These are phyloP conservation scores for Russula earlei DNA, from an alignment of 768 basidiomycete genomes.

Conservation along the genomic window DNA sequence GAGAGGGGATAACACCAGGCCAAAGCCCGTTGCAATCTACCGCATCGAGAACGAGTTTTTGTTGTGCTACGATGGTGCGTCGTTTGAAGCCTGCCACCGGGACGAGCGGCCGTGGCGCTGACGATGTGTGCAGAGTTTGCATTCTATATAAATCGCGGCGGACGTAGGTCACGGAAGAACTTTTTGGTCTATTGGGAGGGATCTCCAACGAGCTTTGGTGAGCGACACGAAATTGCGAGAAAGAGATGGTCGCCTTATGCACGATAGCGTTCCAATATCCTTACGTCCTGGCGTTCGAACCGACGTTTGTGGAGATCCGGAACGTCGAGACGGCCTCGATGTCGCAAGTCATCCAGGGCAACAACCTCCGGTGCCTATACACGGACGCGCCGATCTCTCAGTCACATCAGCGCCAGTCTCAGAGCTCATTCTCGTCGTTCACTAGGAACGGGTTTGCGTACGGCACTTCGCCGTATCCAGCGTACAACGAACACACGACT, in stretches of 20 bases:
- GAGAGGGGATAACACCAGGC: constrained; percentile 69
- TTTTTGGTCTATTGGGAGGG: constrained; percentile 99
- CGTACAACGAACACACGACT: constrained; percentile 9
- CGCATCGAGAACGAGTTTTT: constrained; percentile 95
- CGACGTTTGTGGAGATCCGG: constrained; percentile 91
- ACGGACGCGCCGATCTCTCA: constrained; percentile 89
- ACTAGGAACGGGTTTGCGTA: constrained; percentile 3
- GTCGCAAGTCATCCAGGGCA: constrained; percentile 91
- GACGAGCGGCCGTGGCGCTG: neutral
- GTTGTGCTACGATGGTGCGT: constrained; percentile 91
- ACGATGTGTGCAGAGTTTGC: constrained; percentile 67
- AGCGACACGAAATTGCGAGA: no score
- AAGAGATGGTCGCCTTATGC: neutral
- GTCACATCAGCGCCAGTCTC: constrained; percentile 31
- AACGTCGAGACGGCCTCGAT: constrained; percentile 89
- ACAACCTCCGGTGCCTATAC: constrained; percentile 82
- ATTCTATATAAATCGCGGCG: constrained; percentile 96
- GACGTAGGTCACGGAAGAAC: constrained; percentile 78
- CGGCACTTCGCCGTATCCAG: neutral
- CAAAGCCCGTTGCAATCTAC: constrained; percentile 93
- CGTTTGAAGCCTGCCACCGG: neutral
- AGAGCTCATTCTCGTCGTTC: constrained; percentile 10
- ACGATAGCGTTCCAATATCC: constrained; percentile 86
- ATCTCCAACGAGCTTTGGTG: constrained; percentile 87
- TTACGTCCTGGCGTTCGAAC: constrained; percentile 93